Evolutionary conservation across 2,329 filamentous ascomycete genomes (phyloP), one percentile per base, ranked within the genome.

Genomic region (Pseudogymnoascus sp.): DNA sequence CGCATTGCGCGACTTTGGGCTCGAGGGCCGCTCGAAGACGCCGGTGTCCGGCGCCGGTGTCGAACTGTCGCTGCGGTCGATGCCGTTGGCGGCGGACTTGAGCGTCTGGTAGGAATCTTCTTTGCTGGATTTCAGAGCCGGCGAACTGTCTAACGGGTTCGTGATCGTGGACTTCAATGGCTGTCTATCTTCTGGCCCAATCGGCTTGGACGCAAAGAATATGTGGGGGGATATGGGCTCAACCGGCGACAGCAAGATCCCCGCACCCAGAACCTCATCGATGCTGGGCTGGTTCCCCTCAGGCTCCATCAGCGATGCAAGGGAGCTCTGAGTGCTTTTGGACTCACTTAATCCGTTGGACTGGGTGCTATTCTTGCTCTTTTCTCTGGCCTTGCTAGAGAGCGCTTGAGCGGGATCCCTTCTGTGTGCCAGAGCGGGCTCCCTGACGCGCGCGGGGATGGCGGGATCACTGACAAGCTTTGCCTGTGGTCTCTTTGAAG

Each of bases 401-500:
- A 33, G 29, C 15, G 17, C 17, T 17, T 17, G 17, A 2, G 17
- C 2, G 17, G 17, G 17, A 17, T 17, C 17, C 17, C 17, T 17
- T 17, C 17, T 17, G 17, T 17, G 17, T 17, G 1, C 5, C 2
- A 4, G 5, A 17, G 9, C 21, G 11, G n/a, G n/a, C 5, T 15
- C 29, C 7, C 9, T 17, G 1, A n/a, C 33, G n/a, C n/a, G n/a
- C 4, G 47, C 47, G 15, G n/a, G 26, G 2, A 36, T 59, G 1
- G 33, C 26, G 13, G 15, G 36, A 11, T 65, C 44, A 1, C 64
- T 67, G 10, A 71, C 60, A 15, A 70, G 63, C 31, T 67, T 69
- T 15, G 65, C 66, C 58, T 65, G 44, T 2, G 68, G 66, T 6
- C 40, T 47, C 35, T 64, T 54, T 0, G 59, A 39, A 4, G 75